phyloP scores from a whole-genome alignment of 2,329 filamentous ascomycete genomes.

The Botryotinia narcissicola region DNA sequence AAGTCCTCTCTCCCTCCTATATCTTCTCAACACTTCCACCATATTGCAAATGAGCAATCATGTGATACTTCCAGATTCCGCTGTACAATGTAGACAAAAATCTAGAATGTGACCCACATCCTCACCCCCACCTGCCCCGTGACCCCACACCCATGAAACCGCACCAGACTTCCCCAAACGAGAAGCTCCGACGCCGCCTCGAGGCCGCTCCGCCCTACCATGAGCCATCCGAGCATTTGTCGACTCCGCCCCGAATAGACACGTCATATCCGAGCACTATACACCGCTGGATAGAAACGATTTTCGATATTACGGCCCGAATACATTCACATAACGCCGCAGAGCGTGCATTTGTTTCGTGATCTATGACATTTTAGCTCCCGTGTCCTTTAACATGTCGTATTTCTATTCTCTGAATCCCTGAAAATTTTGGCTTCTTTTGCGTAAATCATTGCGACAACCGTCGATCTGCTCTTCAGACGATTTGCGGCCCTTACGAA shows the following conservation, averaged over 20 bases:
- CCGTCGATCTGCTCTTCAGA: neutral
- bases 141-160: no score
- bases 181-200: neutral
- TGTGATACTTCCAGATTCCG: neutral
- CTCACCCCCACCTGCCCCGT: neutral
- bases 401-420: neutral
- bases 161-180: neutral
- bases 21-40: neutral
- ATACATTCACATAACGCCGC: neutral
- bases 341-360: neutral
- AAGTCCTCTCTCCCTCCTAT: neutral
- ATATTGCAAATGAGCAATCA: neutral
- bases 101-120: neutral
- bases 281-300: neutral
- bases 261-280: neutral
- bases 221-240: neutral
- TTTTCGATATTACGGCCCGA: neutral
- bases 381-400: neutral
- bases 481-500: neutral
- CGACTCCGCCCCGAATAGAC: neutral
- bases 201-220: neutral
- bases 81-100: neutral
- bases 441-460: no score
- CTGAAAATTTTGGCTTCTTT: neutral
- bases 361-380: neutral